These are phyloP conservation scores for Boletus mariae DNA, from an alignment of 1,284 basidiomycete genomes.

Conservation along the genomic window DNA sequence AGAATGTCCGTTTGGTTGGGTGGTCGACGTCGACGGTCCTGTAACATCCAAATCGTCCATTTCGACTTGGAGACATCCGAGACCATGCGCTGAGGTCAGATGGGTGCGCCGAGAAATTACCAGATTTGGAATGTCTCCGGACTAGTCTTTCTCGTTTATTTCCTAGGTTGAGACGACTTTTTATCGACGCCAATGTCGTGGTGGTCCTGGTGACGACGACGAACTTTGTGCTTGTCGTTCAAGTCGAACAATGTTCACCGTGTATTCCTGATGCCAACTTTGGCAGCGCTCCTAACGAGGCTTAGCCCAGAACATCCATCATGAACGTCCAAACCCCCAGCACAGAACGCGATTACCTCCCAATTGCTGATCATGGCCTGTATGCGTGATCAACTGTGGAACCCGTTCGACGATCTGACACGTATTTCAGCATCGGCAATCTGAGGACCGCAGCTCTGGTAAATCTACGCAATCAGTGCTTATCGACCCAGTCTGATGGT, in stretches of 20 bases:
- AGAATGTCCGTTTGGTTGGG: slow-evolving; percentile 15
- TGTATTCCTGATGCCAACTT: slow-evolving; percentile 8
- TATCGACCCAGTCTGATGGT: slow-evolving; percentile 8
- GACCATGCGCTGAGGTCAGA: slow-evolving; percentile 6
- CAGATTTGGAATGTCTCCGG: slow-evolving; percentile 9
- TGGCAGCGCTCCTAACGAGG: slow-evolving; percentile 1
- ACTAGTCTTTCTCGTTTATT: not conserved
- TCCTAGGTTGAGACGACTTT: not conserved
- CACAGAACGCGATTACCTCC: slow-evolving; percentile 50
- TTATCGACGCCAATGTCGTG: too few relatives aligned
- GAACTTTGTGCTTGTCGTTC: too few relatives aligned
- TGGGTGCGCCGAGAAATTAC: slow-evolving; percentile 9
- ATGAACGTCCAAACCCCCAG: slow-evolving; percentile 37
- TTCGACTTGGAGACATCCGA: slow-evolving; percentile 11
- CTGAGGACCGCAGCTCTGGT: slow-evolving; percentile 76
- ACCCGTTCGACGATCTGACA: slow-evolving; percentile 8
- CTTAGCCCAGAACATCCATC: slow-evolving; percentile 6
- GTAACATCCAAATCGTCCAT: slow-evolving; percentile 28
- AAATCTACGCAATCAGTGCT: slow-evolving; percentile 17
- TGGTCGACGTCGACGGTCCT: slow-evolving; percentile 16
- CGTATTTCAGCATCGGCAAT: slow-evolving; percentile 63
- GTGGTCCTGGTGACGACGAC: too few relatives aligned
- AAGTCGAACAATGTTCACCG: too few relatives aligned
- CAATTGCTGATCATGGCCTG: slow-evolving; percentile 72
- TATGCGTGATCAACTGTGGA: slow-evolving; percentile 38